Percentiles rank a stretch among this genome's conserved stretches.
phyloP scores from a whole-genome alignment of 2,329 filamentous ascomycete genomes.

The Arthrobotrys sinensis region DNA sequence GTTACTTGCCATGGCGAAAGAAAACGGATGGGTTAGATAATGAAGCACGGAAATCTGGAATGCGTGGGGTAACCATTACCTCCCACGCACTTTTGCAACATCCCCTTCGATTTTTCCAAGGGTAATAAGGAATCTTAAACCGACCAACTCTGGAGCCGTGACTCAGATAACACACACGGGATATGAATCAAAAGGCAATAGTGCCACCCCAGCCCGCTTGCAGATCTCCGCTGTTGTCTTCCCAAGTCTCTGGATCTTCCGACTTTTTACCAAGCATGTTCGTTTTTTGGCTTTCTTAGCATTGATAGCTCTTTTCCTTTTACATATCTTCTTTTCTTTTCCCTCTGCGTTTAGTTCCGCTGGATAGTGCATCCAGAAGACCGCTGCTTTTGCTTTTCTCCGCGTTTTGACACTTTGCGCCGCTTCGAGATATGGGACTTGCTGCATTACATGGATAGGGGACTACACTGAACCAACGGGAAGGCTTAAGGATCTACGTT shows the following conservation, averaged over 20 bases:
- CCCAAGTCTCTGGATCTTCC: slow-evolving; percentile 33
- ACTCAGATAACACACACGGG: slow-evolving; percentile 43
- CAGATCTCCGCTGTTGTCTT: slow-evolving; percentile 33
- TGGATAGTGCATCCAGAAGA: slow-evolving; percentile 23
- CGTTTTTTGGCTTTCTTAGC: slow-evolving; percentile 11
- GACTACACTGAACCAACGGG: slow-evolving; percentile 23
- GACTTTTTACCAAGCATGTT: slow-evolving; percentile 34
- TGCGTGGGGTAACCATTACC: slow-evolving; percentile 46
- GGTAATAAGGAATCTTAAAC: slow-evolving; percentile 38
- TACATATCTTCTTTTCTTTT: slow-evolving; percentile 16
- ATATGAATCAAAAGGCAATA: slow-evolving; percentile 16
- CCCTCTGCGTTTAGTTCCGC: slow-evolving; percentile 15
- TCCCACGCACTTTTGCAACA: slow-evolving; percentile 17
- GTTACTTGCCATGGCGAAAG: slow-evolving; percentile 48
- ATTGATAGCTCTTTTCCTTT: slow-evolving; percentile 11
- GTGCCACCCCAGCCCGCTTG: slow-evolving; percentile 1
- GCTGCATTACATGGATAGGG: slow-evolving; percentile 34
- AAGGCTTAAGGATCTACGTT: slow-evolving; percentile 9
- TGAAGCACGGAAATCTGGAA: slow-evolving; percentile 17
- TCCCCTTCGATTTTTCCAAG: slow-evolving; percentile 30
- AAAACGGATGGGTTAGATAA: slow-evolving; percentile 58
- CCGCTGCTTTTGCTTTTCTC: slow-evolving; percentile 16
- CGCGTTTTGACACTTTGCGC: background rate
- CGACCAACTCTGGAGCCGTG: slow-evolving; percentile 41
- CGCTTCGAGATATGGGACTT: slow-evolving; percentile 17